Base-by-base conservation (phyloP, 2,329 filamentous ascomycete species). In the Teratosphaeria nubilosa region DNA sequence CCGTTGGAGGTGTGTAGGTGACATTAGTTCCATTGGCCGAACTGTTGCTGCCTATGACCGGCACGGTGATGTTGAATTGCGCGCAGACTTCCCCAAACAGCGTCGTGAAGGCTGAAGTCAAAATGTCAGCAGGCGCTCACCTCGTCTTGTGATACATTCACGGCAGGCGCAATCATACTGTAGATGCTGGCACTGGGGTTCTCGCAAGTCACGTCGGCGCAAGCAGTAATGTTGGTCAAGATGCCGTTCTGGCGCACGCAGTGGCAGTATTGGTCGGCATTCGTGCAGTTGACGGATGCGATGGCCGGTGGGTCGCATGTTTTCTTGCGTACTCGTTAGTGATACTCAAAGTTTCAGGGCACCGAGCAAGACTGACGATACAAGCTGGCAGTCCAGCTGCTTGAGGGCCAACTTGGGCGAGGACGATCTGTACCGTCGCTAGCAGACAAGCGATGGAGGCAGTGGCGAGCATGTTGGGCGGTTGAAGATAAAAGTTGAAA, bases 241-340 rank as follows among this genome's bases (percentile, higher is more conserved):
- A 65, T 64, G 24, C 62, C 62, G 9, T 34, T 50, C 32, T 65
- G 63, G 5, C 60, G 59, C 13, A 62, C 56, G 54, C 63, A 65
- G 52, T 65, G 63, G 51, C 63, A 65, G 52, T 62, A 62, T 51
- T 64, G 62, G 31, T 65, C 62, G 37, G 61, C 56, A 37, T 63
- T 64, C 3, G 62, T 63, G 58, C 63, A 65, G 31, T 62, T 64
- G 11, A 65, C 63, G 14, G 63, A 65, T 11, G 57, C 58, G 16
- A 65, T 65, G 24, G 63, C 63, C 14, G 63, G 54, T 16, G 62
- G 63, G 41, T 65, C 63, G 25, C 63, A 65, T 31, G 30, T 55
- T 60, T 59, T 62, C 63, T 65, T 22, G 34, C n/a, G n/a, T n/a
- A n/a, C n/a, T n/a, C n/a, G n/a, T n/a, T n/a, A n/a, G n/a, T n/a